A percentile compares a stretch with the other conserved stretches of the same genome.
These are phyloP conservation scores for Scorias spongiosa DNA, from an alignment of 2,329 filamentous ascomycete species.

Conservation along the genomic window DNA sequence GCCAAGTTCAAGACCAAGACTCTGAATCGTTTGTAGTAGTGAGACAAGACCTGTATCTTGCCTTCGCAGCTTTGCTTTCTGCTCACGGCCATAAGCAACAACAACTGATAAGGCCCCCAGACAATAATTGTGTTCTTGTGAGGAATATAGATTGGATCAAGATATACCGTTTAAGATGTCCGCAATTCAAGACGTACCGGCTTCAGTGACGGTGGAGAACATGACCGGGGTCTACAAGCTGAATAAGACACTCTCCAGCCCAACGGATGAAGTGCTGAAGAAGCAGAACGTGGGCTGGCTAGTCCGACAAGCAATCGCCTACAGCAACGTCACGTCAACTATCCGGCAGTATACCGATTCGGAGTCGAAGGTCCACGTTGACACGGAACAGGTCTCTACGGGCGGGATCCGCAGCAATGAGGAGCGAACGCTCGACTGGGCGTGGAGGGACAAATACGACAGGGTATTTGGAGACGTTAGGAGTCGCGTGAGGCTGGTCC, in stretches of 20 bases:
- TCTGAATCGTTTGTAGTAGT: no score
- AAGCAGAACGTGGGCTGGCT: constrained; percentile 35
- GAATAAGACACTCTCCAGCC: constrained; percentile 63
- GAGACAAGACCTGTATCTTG: no score
- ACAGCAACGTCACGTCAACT: constrained; percentile 53
- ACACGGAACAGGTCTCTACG: constrained; percentile 56
- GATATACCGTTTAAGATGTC: not conserved
- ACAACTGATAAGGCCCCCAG: no score
- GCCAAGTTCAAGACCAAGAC: no score
- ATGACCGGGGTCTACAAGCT: constrained; percentile 55
- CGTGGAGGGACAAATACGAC: constrained; percentile 53
- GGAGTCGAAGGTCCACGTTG: constrained; percentile 42
- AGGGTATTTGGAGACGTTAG: constrained; percentile 62
- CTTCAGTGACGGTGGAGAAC: constrained; percentile 49
- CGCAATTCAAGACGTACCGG: constrained; percentile 53
- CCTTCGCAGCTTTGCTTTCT: no score
- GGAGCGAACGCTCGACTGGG: constrained; percentile 40
- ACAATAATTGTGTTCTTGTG: no score
- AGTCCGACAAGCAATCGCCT: constrained; percentile 38
- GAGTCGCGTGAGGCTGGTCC: constrained; percentile 39
- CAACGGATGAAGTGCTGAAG: constrained; percentile 50
- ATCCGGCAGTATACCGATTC: constrained; percentile 38
- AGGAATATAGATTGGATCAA: no score
- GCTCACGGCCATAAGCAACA: no score
- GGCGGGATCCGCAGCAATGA: constrained; percentile 56